These are phyloP conservation scores for Solanum rostratum DNA, from an alignment of 257 asterid species.

Conservation along the genomic window DNA sequence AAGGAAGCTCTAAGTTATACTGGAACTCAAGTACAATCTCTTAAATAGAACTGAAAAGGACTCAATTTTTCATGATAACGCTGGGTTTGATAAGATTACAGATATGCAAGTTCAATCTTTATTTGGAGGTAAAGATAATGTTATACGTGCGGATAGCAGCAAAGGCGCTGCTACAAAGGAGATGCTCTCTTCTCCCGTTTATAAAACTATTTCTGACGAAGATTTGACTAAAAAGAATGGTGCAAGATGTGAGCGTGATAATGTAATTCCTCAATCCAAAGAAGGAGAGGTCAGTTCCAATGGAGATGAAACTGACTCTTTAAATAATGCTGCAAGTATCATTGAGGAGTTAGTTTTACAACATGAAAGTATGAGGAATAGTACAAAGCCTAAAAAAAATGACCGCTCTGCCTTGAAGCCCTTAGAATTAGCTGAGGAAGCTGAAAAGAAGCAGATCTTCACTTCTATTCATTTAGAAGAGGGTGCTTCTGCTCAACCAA, in stretches of 20 bases:
- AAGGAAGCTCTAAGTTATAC: neutral
- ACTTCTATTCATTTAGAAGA: slow-evolving; percentile 80
- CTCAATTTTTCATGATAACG: slow-evolving; percentile 1
- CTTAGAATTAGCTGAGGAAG: slow-evolving; percentile 81
- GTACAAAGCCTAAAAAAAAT: slow-evolving; percentile 19
- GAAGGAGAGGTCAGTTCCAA: slow-evolving; percentile 17
- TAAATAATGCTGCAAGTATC: slow-evolving; percentile 22
- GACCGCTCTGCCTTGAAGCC: slow-evolving; percentile 33
- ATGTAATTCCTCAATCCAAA: slow-evolving; percentile 17
- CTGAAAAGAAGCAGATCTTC: slow-evolving; percentile 81
- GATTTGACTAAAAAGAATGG: neutral
- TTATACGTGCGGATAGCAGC: neutral
- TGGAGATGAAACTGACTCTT: slow-evolving; percentile 11
- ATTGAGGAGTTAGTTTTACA: too few species aligned
- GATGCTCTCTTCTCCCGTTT: neutral
- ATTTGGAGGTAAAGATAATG: slow-evolving; percentile 14
- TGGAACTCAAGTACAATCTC: slow-evolving; percentile 8
- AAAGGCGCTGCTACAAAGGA: neutral
- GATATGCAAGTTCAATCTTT: slow-evolving; percentile 13
- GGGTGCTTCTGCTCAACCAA: slow-evolving; percentile 96
- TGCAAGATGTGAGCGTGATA: slow-evolving; percentile 4
- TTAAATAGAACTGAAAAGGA: slow-evolving; percentile 7
- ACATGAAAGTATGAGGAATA: slow-evolving; percentile 1
- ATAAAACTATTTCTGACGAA: neutral
- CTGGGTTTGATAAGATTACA: slow-evolving; percentile 4